Percentiles rank a stretch among this genome's conserved stretches.
Conservation (phyloP, 2,329 filamentous ascomycete genomes). For the Ophiostoma novo-ulmi region DNA sequence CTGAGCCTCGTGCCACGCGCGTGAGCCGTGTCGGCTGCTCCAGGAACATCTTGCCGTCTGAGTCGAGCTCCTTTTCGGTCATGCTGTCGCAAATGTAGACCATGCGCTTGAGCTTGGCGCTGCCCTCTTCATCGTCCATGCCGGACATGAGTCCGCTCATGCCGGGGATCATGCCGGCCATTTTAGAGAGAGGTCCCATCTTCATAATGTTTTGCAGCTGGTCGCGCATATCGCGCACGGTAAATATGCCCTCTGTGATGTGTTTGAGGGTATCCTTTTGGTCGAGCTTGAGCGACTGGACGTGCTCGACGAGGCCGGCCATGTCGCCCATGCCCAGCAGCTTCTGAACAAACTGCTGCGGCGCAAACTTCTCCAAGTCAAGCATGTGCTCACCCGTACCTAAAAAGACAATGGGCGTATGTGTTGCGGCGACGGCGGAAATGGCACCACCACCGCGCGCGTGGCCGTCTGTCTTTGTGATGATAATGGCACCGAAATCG, state of each 20-base stretch:
- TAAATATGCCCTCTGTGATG: conserved; percentile 94
- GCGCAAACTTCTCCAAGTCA: conserved; percentile 87
- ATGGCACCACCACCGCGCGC: conserved; percentile 95
- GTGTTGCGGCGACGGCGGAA: conserved; percentile 90
- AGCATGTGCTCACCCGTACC: conserved; percentile 97
- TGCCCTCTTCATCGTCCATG: conserved; percentile 96
- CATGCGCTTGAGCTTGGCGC: conserved; percentile 90
- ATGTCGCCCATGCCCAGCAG: conserved; percentile 97
- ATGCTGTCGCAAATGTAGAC: conserved; percentile 98
- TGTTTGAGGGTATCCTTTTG: conserved; percentile 99
- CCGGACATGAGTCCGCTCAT: conserved; percentile 90
- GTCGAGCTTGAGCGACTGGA: conserved; percentile 89
- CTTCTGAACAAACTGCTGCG: conserved; percentile 89
- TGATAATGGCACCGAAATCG: conserved; percentile 96
- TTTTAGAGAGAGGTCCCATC: conserved; percentile 95
- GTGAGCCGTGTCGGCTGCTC: conserved; percentile 92
- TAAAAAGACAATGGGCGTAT: conserved; percentile 95
- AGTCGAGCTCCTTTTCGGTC: conserved; percentile 93
- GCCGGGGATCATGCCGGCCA: conserved; percentile 97
- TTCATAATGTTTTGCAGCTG: conserved; percentile 99
- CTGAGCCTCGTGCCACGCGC: conserved; percentile 80
- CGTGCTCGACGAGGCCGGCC: conserved; percentile 89
- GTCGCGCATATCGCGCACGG: conserved; percentile 86
- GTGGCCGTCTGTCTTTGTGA: conserved; percentile 96
- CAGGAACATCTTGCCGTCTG: conserved; percentile 88